Conservation (phyloP, 768 basidiomycete species). For the Suillus placidus region DNA sequence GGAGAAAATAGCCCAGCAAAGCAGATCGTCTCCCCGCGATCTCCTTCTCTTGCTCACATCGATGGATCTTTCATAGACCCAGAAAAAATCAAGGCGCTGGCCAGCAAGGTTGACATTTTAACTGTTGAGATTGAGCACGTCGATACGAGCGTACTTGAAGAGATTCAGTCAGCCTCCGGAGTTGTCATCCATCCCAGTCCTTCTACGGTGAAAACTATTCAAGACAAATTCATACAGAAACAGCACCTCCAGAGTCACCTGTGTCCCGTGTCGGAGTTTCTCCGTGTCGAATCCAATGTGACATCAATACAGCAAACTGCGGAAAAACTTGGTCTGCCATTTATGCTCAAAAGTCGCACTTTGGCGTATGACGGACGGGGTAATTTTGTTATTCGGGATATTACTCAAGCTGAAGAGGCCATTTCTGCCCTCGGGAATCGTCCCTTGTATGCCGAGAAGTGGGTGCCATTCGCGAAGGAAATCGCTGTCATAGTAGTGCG, state of each 20-base stretch:
- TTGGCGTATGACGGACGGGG: constrained; percentile 96
- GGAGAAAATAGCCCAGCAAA: constrained; percentile 87
- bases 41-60: constrained; percentile 59
- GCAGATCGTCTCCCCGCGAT: constrained; percentile 68
- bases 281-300: constrained; percentile 55
- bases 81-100: constrained; percentile 76
- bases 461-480: constrained; percentile 87
- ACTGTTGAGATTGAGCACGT: constrained; percentile 99
- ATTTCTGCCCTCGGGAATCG: constrained; percentile 59
- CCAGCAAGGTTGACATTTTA: constrained; percentile 78
- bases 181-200: constrained; percentile 74
- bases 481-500: constrained; percentile 98
- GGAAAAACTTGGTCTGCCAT: constrained; percentile 70
- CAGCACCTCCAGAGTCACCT: constrained; percentile 51
- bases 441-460: constrained; percentile 91
- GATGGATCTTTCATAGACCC: constrained; percentile 90
- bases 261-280: constrained; percentile 61
- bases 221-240: constrained; percentile 74
- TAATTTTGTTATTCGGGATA: constrained; percentile 73
- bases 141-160: constrained; percentile 71
- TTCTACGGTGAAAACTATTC: constrained; percentile 80
- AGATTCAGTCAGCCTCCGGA: constrained; percentile 32
- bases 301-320: constrained; percentile 57
- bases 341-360: constrained; percentile 97
- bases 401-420: constrained; percentile 53